A percentile compares a stretch with the other conserved stretches of the same genome.
Evolutionary conservation across 192 early-diverging fungal species (phyloP).

Genomic region (Geosiphon pyriformis): DNA sequence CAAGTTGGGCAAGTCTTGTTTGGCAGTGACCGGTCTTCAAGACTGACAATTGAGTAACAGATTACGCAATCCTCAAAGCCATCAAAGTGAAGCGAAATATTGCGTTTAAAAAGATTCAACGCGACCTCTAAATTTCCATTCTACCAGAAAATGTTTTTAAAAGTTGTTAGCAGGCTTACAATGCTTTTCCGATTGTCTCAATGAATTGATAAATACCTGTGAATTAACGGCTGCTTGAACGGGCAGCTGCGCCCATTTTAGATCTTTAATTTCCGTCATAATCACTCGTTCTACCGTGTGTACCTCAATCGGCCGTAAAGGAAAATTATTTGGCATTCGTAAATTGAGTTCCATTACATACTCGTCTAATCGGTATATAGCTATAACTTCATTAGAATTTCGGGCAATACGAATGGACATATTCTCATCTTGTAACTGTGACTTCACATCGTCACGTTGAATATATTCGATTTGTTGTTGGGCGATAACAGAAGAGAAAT

Average conservation of each 20-base stretch:
- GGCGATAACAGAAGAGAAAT: constrained; percentile 60
- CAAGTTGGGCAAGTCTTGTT: constrained; percentile 88
- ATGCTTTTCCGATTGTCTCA: too few relatives aligned
- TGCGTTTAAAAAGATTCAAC: constrained; percentile 71
- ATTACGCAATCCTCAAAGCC: constrained; percentile 98
- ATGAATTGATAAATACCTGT: constrained; percentile 34
- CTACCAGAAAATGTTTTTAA: too few relatives aligned
- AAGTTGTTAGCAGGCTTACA: too few relatives aligned
- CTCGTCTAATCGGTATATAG: constrained; percentile 73
- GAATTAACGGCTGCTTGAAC: constrained; percentile 36
- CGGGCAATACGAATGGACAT: constrained; percentile 60
- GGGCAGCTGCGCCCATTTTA: constrained; percentile 55
- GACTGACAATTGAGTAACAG: constrained; percentile 93
- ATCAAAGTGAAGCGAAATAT: constrained; percentile 87
- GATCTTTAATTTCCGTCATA: constrained; percentile 60
- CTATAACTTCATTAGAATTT: constrained; percentile 61
- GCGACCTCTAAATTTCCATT: constrained; percentile 80
- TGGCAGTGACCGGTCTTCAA: constrained; percentile 80
- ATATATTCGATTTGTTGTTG: constrained; percentile 55
- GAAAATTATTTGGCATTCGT: constrained; percentile 62
- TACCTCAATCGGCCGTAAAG: constrained; percentile 67
- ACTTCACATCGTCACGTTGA: constrained; percentile 38
- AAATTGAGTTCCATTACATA: constrained; percentile 70
- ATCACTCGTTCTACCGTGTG: constrained; percentile 59
- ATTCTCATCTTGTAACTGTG: constrained; percentile 49